Base-by-base conservation (phyloP, 2,329 filamentous ascomycete genomes). In the Cytospora leucostoma region DNA sequence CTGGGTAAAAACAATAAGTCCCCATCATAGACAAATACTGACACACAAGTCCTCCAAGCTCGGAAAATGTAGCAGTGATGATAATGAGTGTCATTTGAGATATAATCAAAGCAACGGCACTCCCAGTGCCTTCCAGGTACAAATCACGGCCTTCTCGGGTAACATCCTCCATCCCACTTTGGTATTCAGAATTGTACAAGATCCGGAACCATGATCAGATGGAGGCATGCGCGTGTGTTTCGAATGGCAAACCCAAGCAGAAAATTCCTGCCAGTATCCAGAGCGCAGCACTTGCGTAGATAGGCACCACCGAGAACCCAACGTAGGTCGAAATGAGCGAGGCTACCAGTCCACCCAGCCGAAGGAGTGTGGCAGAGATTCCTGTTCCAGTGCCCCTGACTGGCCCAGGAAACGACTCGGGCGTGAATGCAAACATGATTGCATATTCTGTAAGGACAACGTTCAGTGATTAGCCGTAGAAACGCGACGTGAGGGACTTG, bases 381-480 rank as follows among this genome's bases (percentile, higher is more conserved):
- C 82, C 82, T 1, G 79, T 81, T 7, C 81, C 84, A 0, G 83
- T 84, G 3, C 83, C 84, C 0, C 84, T 75, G 52, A 82, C 76
- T 0, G 83, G 80, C 2, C 80, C 82, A 0, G 83, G 83, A 71
- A 87, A 86, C 0, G 82, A 82, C 67, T 87, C 83, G 0, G 84
- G 84, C 0, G 84, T 86, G 72, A 77, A 81, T 0, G 77, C 79
- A 59, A 79, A 81, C 51, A 76, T 71, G 21, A 75, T 70, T 1
- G 72, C 74, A 59, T 75, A 75, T 65, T 75, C 74, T 75, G 58
- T 6, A 4, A 17, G 50, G 1, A 27, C 7, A 19, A 34, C 1
- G n/a, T 10, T 64, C 13, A 61, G 62, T n/a, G 17, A n/a, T 7
- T 4, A 17, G 4, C 27, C 8, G 7, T 27, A 11, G 2, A 4